A percentile compares a stretch with the other conserved stretches of the same genome.
Conservation (phyloP, 2,329 filamentous ascomycete species). For the Arachnomyces sp. region DNA sequence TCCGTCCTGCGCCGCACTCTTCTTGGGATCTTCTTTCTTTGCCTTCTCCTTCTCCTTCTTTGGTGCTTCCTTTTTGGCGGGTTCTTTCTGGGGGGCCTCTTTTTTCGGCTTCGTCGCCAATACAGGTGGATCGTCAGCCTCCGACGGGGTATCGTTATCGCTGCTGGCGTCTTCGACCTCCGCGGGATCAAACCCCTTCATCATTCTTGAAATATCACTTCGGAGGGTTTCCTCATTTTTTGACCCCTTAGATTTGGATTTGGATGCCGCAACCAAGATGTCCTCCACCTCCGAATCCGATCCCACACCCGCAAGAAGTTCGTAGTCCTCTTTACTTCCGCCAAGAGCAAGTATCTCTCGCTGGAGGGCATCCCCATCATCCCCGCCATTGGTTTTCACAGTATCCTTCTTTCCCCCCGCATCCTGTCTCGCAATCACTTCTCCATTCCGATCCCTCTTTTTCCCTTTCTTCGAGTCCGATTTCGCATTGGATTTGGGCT, state of each 20-base stretch:
- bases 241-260: conserved; percentile 16
- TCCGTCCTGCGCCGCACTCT: neutral
- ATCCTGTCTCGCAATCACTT: conserved; percentile 33
- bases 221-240: conserved; percentile 30
- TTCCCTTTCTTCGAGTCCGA: conserved; percentile 27
- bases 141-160: neutral
- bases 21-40: neutral
- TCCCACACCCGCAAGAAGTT: conserved; percentile 36
- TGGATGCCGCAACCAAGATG: conserved; percentile 14
- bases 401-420: conserved; percentile 15
- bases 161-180: neutral
- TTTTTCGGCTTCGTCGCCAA: neutral
- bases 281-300: conserved; percentile 42
- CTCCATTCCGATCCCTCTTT: conserved; percentile 41
- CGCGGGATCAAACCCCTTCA: conserved; percentile 35
- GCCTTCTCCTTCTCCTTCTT: conserved; percentile 10
- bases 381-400: conserved; percentile 14
- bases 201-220: conserved; percentile 27
- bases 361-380: conserved; percentile 27
- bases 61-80: conserved; percentile 2
- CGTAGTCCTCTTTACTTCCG: conserved; percentile 43
- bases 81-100: neutral
- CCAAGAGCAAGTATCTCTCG: conserved; percentile 41
- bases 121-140: neutral
- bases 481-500: conserved; percentile 13